Conservation (phyloP, 1,284 basidiomycete species). For the Naganishia sp. region DNA sequence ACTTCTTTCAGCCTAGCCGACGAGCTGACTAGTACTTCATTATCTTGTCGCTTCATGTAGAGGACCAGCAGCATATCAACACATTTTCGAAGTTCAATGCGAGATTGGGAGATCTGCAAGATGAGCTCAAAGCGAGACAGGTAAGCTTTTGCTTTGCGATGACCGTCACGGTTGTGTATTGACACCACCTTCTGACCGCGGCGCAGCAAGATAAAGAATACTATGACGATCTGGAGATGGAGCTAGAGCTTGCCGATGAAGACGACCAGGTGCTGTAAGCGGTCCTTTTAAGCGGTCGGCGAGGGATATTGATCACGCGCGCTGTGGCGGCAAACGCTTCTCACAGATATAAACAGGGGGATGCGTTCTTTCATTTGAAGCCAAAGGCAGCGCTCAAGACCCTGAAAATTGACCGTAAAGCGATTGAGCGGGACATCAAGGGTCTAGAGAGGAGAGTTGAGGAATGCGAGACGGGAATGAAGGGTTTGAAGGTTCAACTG, state of each 20-base stretch:
- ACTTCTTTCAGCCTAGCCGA: not conserved
- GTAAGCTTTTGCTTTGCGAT: constrained; percentile 53
- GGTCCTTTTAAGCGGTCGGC: not conserved
- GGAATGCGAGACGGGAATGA: constrained; percentile 81
- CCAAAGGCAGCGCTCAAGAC: constrained; percentile 71
- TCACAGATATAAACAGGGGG: constrained; percentile 83
- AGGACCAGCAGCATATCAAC: constrained; percentile 93
- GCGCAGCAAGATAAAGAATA: constrained; percentile 85
- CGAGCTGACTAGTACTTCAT: not conserved
- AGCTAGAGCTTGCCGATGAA: constrained; percentile 87
- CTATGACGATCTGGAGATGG: constrained; percentile 80
- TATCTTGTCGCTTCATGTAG: constrained; percentile 52
- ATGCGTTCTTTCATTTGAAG: constrained; percentile 80
- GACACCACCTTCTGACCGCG: no score
- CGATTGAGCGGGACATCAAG: constrained; percentile 64
- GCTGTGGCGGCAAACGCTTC: not conserved
- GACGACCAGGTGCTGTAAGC: constrained; percentile 72
- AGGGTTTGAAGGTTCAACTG: constrained; percentile 78
- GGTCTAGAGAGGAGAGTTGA: constrained; percentile 63
- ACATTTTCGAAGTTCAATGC: constrained; percentile 89
- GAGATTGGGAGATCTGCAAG: constrained; percentile 70
- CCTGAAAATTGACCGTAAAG: constrained; percentile 69
- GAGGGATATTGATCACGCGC: not conserved
- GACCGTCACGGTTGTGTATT: not conserved
- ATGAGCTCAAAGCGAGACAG: constrained; percentile 70